These are phyloP conservation scores for Lepiota subincarnata DNA, from an alignment of 768 basidiomycete genomes.

Conservation along the genomic window DNA sequence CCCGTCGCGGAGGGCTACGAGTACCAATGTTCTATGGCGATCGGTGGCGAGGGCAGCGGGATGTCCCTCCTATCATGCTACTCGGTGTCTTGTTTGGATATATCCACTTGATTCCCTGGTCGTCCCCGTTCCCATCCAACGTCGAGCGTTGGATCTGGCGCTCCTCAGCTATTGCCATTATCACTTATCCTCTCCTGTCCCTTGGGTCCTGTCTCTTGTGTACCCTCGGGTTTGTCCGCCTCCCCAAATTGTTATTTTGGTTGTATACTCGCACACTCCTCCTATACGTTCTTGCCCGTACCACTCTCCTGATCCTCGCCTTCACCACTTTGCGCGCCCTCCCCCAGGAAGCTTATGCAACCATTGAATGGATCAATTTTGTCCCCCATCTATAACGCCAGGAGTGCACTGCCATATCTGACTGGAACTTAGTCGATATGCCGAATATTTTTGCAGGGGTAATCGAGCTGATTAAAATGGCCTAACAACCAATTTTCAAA, in stretches of 20 bases:
- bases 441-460: no score
- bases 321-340: background rate
- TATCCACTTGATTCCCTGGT: background rate
- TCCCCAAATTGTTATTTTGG: background rate
- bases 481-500: no score
- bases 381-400: background rate
- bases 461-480: no score
- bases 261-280: background rate
- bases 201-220: background rate
- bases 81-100: background rate
- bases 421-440: no score
- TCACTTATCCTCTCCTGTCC: background rate
- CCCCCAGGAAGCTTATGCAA: no score
- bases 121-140: background rate
- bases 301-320: background rate
- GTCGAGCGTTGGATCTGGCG: background rate
- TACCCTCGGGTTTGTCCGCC: background rate
- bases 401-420: no score
- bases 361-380: background rate
- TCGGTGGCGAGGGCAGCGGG: background rate
- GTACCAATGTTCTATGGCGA: background rate
- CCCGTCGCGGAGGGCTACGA: no score
- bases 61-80: background rate
- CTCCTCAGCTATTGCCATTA: background rate
- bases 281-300: background rate